Conservation (phyloP, 768 basidiomycete genomes). For the Suillus variegatus region DNA sequence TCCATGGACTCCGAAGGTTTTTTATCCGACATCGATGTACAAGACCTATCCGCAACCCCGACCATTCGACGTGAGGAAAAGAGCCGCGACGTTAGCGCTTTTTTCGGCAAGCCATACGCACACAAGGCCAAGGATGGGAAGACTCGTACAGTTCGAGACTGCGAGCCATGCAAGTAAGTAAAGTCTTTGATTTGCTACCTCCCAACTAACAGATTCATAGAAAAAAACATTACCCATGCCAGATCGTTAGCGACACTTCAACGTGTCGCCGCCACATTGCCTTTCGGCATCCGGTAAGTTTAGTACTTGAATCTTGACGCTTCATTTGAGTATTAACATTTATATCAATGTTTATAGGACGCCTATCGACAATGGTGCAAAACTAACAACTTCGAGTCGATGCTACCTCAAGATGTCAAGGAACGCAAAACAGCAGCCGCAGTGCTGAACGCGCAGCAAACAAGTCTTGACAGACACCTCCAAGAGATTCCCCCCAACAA, state of each 20-base stretch:
- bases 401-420: conserved; percentile 26
- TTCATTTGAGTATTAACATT: background rate
- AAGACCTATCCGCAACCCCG: background rate
- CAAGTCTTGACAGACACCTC: conserved; percentile 19
- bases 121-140: background rate
- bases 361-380: conserved; percentile 32
- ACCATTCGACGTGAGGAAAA: background rate
- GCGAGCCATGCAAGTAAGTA: conserved; percentile 4
- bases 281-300: conserved; percentile 2
- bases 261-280: conserved; percentile 2
- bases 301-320: no score
- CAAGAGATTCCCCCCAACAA: conserved; percentile 20
- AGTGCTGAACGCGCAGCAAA: background rate
- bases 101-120: background rate
- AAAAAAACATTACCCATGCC: conserved; percentile 2
- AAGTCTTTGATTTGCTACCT: background rate
- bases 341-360: conserved; percentile 10
- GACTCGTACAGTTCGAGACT: background rate
- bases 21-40: conserved; percentile 15
- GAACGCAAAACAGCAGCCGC: conserved; percentile 18
- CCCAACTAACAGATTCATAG: background rate
- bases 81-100: background rate
- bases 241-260: conserved; percentile 4
- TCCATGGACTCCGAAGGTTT: conserved; percentile 15
- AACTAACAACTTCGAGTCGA: conserved; percentile 20